These are phyloP conservation scores for Coemansia pectinata DNA, from an alignment of 192 early-diverging fungal species.

Conservation along the genomic window DNA sequence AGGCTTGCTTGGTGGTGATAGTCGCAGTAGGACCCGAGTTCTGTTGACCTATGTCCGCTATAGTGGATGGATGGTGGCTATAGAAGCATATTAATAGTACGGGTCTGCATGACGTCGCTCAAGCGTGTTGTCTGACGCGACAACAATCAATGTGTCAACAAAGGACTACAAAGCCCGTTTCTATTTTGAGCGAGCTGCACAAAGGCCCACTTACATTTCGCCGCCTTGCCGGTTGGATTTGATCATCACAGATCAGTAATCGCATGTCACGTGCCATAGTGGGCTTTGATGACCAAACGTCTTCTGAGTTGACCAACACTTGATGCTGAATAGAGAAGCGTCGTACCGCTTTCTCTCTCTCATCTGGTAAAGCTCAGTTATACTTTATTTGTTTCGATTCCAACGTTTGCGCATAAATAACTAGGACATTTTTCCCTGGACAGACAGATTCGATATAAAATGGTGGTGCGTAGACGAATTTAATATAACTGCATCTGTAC, in stretches of 20 bases:
- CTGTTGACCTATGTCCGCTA: not conserved
- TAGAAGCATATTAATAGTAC: not conserved
- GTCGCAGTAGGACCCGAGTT: not conserved
- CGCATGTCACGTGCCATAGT: not conserved
- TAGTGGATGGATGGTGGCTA: not conserved
- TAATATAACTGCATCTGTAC: not conserved
- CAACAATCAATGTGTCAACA: not conserved
- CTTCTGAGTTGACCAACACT: not conserved
- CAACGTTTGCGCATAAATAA: not conserved
- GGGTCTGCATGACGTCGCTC: conserved; percentile 8
- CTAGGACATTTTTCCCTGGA: not conserved
- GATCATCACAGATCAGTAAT: not conserved
- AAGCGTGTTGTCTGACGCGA: not conserved
- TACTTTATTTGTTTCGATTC: not conserved
- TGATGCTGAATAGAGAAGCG: not conserved
- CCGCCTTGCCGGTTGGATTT: not conserved
- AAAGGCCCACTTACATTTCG: not conserved
- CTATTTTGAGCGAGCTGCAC: not conserved
- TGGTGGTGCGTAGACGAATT: conserved; percentile 4
- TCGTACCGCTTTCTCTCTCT: not conserved
- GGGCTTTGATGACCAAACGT: not conserved
- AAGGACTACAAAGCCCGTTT: not conserved
- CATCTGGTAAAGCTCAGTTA: not conserved
- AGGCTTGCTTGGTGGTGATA: conserved; percentile 6
- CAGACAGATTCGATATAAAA: not conserved